A percentile compares a stretch with the other conserved stretches of the same genome.
phyloP scores from a whole-genome alignment of 805 yeast genomes.

The Starmerella sp. region DNA sequence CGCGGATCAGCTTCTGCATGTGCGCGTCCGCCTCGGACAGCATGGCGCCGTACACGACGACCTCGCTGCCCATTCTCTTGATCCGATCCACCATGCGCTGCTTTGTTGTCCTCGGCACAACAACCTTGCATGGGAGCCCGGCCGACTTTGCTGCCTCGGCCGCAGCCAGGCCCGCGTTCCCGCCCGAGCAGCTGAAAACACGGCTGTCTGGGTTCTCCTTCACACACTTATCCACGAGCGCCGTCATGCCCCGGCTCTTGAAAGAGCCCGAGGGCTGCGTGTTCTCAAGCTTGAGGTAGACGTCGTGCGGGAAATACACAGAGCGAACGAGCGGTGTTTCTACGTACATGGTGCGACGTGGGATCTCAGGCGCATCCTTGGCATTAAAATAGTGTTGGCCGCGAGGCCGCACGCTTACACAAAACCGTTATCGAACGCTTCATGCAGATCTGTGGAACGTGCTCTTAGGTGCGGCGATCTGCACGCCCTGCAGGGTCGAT shows the following conservation, averaged over 20 bases:
- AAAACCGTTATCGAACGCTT: no score
- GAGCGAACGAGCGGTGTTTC: constrained; percentile 63
- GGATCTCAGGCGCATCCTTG: no score
- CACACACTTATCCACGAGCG: constrained; percentile 32
- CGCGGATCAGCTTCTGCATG: constrained; percentile 50
- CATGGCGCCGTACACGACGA: constrained; percentile 56
- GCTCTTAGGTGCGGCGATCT: no score
- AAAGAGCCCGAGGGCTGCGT: constrained; percentile 84
- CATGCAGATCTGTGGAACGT: no score
- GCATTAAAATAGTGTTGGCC: no score
- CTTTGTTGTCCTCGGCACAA: constrained; percentile 44
- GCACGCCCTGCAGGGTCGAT: no score
- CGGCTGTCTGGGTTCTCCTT: constrained; percentile 34
- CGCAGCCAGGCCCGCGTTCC: constrained; percentile 95
- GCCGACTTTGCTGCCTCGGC: constrained; percentile 72
- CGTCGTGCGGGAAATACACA: constrained; percentile 59
- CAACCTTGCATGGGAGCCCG: constrained; percentile 47
- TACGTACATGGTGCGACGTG: constrained; percentile 11
- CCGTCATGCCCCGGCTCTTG: constrained; percentile 42
- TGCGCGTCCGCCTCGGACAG: constrained; percentile 67
- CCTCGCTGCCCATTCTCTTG: constrained; percentile 39
- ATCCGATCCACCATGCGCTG: constrained; percentile 38
- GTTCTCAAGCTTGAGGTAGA: constrained; percentile 74
- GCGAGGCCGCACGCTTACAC: no score
- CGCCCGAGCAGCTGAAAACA: constrained; percentile 72